A percentile compares a stretch with the other conserved stretches of the same genome.
phyloP scores from a whole-genome alignment of 208 protist genomes.

The Wallacemonas collosoma region DNA sequence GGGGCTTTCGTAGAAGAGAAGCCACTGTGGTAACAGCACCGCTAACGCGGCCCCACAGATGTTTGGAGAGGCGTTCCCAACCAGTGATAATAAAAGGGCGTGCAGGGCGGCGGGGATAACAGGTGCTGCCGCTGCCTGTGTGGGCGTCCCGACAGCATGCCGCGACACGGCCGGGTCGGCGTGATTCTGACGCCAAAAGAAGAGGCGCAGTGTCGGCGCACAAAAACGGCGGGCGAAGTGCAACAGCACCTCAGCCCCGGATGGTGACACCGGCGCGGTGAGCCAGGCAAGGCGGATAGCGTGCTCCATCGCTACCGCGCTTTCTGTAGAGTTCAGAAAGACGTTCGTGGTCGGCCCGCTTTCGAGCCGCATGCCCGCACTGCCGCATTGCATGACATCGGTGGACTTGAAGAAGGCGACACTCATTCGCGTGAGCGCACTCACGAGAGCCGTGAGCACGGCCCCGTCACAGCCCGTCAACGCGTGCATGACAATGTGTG shows the following conservation, averaged over 20 bases:
- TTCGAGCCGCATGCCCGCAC: not conserved
- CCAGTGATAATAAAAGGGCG: not conserved
- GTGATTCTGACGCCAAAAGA: conserved; percentile 11
- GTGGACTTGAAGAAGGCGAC: not conserved
- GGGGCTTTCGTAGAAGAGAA: not conserved
- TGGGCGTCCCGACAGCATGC: not conserved
- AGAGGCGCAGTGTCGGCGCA: not conserved
- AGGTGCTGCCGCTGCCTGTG: not conserved
- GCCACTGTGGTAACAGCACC: conserved; percentile 11
- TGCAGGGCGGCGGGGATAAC: not conserved
- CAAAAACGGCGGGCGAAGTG: not conserved
- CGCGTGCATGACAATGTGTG: not conserved
- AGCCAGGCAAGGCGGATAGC: not conserved
- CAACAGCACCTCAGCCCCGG: not conserved
- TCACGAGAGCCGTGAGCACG: not conserved
- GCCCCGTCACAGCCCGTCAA: not conserved
- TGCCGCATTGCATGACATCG: not conserved
- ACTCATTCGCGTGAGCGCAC: not conserved
- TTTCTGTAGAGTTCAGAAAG: not conserved
- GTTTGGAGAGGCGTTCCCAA: conserved; percentile 3
- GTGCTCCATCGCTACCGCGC: not conserved
- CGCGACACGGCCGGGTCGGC: not conserved
- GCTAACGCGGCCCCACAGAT: not conserved
- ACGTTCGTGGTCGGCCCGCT: not conserved
- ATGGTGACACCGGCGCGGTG: not conserved